Base-by-base conservation (phyloP, 208 protist species). In the Pavlovales sp. region DNA sequence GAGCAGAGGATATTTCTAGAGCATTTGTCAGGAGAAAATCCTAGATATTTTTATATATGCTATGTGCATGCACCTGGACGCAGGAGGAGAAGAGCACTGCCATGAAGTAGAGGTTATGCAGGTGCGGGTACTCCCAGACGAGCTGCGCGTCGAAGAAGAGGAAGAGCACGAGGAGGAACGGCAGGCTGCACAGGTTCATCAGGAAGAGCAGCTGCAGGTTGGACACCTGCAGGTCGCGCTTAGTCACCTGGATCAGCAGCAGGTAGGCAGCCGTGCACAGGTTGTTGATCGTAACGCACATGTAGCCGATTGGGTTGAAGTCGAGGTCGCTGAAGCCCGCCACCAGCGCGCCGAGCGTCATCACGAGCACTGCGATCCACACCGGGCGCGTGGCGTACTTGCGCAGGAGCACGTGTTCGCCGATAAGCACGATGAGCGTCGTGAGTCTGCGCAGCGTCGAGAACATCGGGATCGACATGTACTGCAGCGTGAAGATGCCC, bases 401-500 rank as follows among this genome's bases (percentile, higher is more conserved):
- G 77, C 77, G 47, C 37, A 79, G 40, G 26, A 89, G 47, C 38
- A 32, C 26, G 77, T 89, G 79, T 42, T 89, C 86, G 36, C 86
- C 86, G 47, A 67, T 46, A 40, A 90, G 86, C 18, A 90, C 88
- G 40, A 90, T 76, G 40, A 90, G 36, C 30, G 88, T 90, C 18
- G 88, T 86, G 67, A 90, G 44, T 20, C 79, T 28, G 39, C 88
- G 46, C 44, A 90, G 79, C 32, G 88, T 79, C 47, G 37, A 85
- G 88, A 90, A 90, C 88, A 90, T 90, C 26, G 88, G 88, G 46
- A 90, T 76, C 40, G 86, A 85, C 71, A 90, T 41, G 79, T 90
- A 90, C 71, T 79, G n/a, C 30, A 90, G 76, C 2, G 88, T 78
- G 41, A 85, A 76, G 34, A 90, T 46, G 32, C 88, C 88, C 32